Percentiles rank a stretch among this genome's conserved stretches.
Conservation (phyloP, 768 basidiomycete species). For the Xerocomus potaroensis region DNA sequence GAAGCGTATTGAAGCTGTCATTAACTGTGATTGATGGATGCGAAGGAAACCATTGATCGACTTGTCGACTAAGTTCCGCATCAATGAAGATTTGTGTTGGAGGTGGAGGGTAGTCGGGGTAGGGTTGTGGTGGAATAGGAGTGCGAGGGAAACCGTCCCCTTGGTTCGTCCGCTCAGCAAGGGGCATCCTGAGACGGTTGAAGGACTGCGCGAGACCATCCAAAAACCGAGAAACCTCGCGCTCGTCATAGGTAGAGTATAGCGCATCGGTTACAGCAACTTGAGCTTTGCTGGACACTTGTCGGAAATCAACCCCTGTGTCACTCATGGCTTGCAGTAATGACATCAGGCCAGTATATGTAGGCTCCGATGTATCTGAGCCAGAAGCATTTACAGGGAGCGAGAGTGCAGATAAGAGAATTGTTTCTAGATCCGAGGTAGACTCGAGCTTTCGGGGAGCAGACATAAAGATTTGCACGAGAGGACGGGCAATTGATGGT, state of each 20-base stretch:
- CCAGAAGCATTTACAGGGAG: conserved; percentile 17
- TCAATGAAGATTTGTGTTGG: conserved; percentile 21
- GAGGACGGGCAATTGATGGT: conserved; percentile 33
- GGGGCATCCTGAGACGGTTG: conserved; percentile 15
- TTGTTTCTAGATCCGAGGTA: conserved; percentile 39
- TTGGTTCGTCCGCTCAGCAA: conserved; percentile 15
- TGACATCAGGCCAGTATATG: conserved; percentile 39
- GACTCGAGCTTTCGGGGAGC: conserved; percentile 33
- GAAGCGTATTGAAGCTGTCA: conserved; percentile 48
- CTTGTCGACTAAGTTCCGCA: conserved; percentile 21
- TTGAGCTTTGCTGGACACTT: conserved; percentile 18
- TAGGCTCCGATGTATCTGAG: conserved; percentile 17
- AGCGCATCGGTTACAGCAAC: conserved; percentile 21
- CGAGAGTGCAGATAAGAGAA: conserved; percentile 39
- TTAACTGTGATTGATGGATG: conserved; percentile 27
- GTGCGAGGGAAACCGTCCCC: conserved; percentile 2
- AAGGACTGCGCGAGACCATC: conserved; percentile 17
- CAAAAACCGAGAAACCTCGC: conserved; percentile 25
- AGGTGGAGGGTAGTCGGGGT: conserved; percentile 11
- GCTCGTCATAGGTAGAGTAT: conserved; percentile 15
- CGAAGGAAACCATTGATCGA: conserved; percentile 33
- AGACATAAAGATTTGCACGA: conserved; percentile 45
- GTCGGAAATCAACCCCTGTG: conserved; percentile 28
- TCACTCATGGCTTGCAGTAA: conserved; percentile 41
- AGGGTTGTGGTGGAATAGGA: conserved; percentile 10